Conservation (phyloP, 768 basidiomycete genomes). For the Stropharia rugosoannulata region DNA sequence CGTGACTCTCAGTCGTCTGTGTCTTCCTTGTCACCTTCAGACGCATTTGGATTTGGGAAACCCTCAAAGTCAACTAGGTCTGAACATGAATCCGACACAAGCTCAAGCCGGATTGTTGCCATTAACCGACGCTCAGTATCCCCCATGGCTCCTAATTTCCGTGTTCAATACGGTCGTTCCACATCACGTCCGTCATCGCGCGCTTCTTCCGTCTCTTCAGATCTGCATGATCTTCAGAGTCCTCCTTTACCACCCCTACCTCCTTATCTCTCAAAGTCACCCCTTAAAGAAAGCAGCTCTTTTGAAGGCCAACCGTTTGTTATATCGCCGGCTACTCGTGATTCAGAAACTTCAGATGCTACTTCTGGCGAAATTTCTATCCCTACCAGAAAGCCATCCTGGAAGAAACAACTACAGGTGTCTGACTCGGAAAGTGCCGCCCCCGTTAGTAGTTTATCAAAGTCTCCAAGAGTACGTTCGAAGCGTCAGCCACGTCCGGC, state of each 20-base stretch:
- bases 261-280: constrained; percentile 20
- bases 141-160: constrained; percentile 63
- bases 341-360: constrained; percentile 3
- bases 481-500: constrained; percentile 51
- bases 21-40: constrained; percentile 63
- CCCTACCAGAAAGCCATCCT: constrained; percentile 22
- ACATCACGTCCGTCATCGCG: constrained; percentile 34
- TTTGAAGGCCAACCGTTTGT: constrained; percentile 9
- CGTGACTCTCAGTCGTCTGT: constrained; percentile 62
- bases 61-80: constrained; percentile 36
- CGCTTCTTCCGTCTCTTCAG: constrained; percentile 43
- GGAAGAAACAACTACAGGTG: constrained; percentile 34
- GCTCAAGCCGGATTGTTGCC: constrained; percentile 55
- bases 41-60: constrained; percentile 34
- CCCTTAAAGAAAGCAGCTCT: constrained; percentile 19
- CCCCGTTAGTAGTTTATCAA: constrained; percentile 29
- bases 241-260: constrained; percentile 16
- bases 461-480: constrained; percentile 47
- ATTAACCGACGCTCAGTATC: constrained; percentile 69
- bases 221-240: constrained; percentile 35
- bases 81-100: constrained; percentile 58
- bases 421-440: constrained; percentile 45
- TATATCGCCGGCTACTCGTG: neutral
- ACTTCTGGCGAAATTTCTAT: constrained; percentile 19
- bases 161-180: constrained; percentile 26